phyloP scores from a whole-genome alignment of 768 basidiomycete species.

The Scleroderma bovista region DNA sequence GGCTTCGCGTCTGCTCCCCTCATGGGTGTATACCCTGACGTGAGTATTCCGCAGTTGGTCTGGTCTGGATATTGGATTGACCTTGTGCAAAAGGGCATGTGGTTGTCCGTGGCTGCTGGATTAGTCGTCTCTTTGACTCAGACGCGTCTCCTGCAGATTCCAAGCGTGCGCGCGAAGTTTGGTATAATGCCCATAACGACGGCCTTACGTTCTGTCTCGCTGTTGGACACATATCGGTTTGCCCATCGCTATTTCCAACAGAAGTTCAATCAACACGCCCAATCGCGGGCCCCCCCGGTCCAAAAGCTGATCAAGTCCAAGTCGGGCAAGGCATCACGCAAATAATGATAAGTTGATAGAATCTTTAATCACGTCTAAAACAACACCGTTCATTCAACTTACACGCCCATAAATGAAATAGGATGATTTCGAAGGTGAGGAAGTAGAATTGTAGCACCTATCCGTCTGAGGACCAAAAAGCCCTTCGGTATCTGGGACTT shows the following conservation, averaged over 20 bases:
- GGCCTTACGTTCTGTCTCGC: conserved; percentile 18
- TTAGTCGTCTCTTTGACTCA: conserved; percentile 43
- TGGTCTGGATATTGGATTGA: background rate
- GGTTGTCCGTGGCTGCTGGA: conserved; percentile 53
- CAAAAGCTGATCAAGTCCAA: background rate
- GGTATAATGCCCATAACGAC: conserved; percentile 23
- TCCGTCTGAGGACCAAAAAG: background rate
- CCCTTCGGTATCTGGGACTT: background rate
- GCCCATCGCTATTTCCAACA: background rate
- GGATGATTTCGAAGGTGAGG: too few relatives aligned
- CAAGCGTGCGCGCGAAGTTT: conserved; percentile 36
- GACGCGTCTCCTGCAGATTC: conserved; percentile 38
- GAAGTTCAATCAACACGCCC: background rate
- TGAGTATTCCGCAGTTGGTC: conserved; percentile 31
- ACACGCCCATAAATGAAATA: too few relatives aligned
- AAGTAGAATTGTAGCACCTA: too few relatives aligned
- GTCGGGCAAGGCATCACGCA: background rate
- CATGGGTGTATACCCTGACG: conserved; percentile 58
- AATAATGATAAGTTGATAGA: background rate
- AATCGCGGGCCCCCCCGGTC: background rate
- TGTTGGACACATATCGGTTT: conserved; percentile 18
- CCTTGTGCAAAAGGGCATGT: conserved; percentile 41
- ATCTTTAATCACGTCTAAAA: background rate
- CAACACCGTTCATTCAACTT: background rate
- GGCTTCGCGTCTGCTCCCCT: conserved; percentile 47